Evolutionary conservation across 768 basidiomycete species (phyloP).

Genomic region (Lyophyllum shimeji): DNA sequence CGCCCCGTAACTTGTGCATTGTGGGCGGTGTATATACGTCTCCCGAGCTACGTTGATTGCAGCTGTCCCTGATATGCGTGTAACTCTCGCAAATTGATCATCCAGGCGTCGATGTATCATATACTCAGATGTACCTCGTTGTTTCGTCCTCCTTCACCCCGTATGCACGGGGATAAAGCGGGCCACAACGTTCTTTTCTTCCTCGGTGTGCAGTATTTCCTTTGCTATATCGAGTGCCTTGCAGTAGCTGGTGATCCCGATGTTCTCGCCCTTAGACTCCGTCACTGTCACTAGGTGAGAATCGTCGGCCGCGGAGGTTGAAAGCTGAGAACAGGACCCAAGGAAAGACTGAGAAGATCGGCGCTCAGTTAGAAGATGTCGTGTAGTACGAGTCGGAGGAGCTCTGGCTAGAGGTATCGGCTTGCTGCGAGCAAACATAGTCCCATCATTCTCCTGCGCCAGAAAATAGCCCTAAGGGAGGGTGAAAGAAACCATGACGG

Average conservation of each 20-base stretch:
- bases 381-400: background rate
- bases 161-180: background rate
- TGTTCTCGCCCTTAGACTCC: background rate
- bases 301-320: too few relatives aligned
- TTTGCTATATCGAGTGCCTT: background rate
- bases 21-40: slow-evolving; percentile 77
- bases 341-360: background rate
- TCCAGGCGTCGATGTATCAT: slow-evolving; percentile 1
- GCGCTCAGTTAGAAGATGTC: background rate
- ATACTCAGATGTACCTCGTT: slow-evolving; percentile 3
- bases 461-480: background rate
- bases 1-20: slow-evolving; percentile 90
- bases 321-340: background rate
- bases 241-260: background rate
- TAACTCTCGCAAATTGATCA: background rate
- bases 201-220: background rate
- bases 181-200: background rate
- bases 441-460: background rate
- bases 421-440: slow-evolving; percentile 4
- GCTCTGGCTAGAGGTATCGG: background rate
- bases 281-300: too few relatives aligned
- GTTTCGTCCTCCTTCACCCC: background rate
- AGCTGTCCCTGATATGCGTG: background rate
- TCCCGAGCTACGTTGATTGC: slow-evolving; percentile 48
- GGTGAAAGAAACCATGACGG: background rate